These are phyloP conservation scores for Salicornia ramosissima DNA, from an alignment of 148 eudicot species.

Conservation along the genomic window DNA sequence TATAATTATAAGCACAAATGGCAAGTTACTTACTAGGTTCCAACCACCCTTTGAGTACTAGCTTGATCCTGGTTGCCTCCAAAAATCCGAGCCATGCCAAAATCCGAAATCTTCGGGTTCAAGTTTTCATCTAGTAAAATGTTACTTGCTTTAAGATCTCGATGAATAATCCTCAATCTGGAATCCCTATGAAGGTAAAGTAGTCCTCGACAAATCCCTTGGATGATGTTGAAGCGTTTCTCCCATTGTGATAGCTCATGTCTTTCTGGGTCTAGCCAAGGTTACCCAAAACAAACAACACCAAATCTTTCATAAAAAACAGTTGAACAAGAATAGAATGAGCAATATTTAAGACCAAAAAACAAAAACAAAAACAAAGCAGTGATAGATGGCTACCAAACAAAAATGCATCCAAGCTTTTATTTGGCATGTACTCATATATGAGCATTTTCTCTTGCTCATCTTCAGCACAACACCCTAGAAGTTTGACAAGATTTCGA, in stretches of 20 bases:
- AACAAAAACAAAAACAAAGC: too few relatives aligned
- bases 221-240: constrained; percentile 27
- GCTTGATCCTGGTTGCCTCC: constrained; percentile 22
- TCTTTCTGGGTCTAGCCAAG: too few relatives aligned
- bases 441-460: constrained; percentile 35
- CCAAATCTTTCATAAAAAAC: neutral
- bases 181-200: constrained; percentile 39
- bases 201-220: constrained; percentile 34
- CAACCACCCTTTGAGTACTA: constrained; percentile 29
- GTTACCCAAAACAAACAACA: too few relatives aligned
- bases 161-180: constrained; percentile 33
- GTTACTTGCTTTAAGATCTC: constrained; percentile 32
- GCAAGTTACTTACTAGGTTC: constrained; percentile 30
- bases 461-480: constrained; percentile 37
- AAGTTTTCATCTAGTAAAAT: constrained; percentile 26
- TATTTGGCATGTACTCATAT: constrained; percentile 43
- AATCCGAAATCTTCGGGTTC: constrained; percentile 34
- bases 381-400: too few relatives aligned
- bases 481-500: constrained; percentile 36
- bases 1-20: too few relatives aligned
- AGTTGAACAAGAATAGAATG: too few relatives aligned
- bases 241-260: too few relatives aligned
- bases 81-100: constrained; percentile 36
- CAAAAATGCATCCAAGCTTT: constrained; percentile 39
- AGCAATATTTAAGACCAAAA: too few relatives aligned